These are phyloP conservation scores for Celoporthe dispersa DNA, from an alignment of 2,329 filamentous ascomycete genomes.

Conservation along the genomic window DNA sequence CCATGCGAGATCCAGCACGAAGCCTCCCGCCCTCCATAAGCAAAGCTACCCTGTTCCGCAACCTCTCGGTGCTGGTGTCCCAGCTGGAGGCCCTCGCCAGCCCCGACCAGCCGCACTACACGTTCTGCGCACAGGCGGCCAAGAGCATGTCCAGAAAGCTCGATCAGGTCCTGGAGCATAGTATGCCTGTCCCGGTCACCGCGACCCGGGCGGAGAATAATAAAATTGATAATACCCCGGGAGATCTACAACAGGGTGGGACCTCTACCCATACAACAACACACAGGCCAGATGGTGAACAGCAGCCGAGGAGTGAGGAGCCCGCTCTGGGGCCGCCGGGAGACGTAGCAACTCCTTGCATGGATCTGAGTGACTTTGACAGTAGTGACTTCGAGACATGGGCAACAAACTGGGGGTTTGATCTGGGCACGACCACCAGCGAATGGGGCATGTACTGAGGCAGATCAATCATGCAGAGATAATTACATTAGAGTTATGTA, in stretches of 20 bases:
- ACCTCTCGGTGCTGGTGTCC: constrained; percentile 9
- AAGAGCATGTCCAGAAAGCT: constrained; percentile 12
- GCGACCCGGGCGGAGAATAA: neutral
- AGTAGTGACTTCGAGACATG: constrained; percentile 1
- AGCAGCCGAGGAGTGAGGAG: constrained; percentile 3
- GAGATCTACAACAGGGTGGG: neutral
- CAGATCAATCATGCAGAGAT: neutral
- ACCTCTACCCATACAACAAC: neutral
- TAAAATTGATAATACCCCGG: neutral
- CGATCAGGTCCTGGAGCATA: constrained; percentile 4
- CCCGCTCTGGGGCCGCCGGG: neutral
- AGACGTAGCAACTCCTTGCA: neutral
- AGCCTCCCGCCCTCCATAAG: constrained; percentile 2
- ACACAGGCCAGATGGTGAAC: neutral
- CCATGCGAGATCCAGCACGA: constrained; percentile 7
- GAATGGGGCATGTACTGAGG: constrained; percentile 9
- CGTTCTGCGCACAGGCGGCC: constrained; percentile 2
- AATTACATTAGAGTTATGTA: neutral
- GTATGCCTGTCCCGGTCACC: neutral
- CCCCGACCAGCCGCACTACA: neutral
- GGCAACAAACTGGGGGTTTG: constrained; percentile 10
- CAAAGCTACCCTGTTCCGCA: constrained; percentile 2
- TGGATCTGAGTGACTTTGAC: constrained; percentile 2
- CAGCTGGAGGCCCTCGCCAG: constrained; percentile 11
- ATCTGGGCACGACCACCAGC: neutral